Conservation (phyloP, 106 monocot species). For the Dendrobium huoshanense region DNA sequence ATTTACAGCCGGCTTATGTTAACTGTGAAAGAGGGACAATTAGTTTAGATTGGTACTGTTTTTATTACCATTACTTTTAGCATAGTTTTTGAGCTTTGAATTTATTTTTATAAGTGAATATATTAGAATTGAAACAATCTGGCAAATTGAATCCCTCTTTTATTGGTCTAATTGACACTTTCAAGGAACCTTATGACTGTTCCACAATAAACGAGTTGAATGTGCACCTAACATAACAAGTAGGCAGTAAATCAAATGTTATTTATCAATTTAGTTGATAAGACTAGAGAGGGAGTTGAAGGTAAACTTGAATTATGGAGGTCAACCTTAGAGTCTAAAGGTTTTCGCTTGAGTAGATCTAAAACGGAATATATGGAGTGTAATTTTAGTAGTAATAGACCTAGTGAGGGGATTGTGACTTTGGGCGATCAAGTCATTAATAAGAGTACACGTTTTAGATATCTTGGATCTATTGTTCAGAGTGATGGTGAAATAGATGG, state of each 20-base stretch:
- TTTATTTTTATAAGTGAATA: not conserved
- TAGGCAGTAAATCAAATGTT: not conserved
- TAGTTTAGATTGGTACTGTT: not conserved
- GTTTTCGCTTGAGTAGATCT: no score
- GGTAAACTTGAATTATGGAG: no score
- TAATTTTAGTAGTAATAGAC: no score
- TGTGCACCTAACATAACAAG: not conserved
- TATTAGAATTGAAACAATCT: not conserved
- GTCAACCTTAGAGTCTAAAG: no score
- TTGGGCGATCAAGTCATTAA: no score
- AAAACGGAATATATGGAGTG: no score
- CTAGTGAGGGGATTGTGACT: no score
- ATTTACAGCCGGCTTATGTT: not conserved
- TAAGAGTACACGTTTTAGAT: no score
- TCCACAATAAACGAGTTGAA: not conserved
- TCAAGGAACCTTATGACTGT: not conserved
- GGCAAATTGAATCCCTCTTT: not conserved
- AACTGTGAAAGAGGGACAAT: not conserved
- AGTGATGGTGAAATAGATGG: no score
- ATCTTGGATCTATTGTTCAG: no score
- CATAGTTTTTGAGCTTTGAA: not conserved
- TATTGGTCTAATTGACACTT: not conserved
- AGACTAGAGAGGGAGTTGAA: no score
- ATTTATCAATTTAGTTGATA: not conserved
- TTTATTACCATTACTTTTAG: not conserved